Evolutionary conservation across 1,284 basidiomycete species (phyloP), one percentile per base, ranked within the genome.

Genomic region (Pisolithus thermaeus): DNA sequence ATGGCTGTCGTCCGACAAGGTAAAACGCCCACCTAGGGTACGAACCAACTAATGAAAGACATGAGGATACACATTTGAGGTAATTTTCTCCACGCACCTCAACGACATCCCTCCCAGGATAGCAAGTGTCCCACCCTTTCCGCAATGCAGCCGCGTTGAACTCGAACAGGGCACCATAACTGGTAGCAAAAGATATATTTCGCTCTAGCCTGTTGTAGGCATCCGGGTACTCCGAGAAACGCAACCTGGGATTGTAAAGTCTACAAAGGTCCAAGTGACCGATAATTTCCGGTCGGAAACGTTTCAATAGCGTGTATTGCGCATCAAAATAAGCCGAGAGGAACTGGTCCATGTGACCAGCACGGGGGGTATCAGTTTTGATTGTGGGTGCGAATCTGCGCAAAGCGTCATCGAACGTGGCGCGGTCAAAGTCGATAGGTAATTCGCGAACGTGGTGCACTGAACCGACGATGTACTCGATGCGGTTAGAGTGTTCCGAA

Each of bases 1-100:
- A 63, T 99, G 96, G 52, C 94, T 96, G 69, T 99, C 96, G 67
- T 99, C 96, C 2, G 95, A 98, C 18, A 98, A 76, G 20, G 88
- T 83, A 53, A 98, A 78, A 22, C 83, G 79, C 1, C 96, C 96
- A 6, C 78, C 78, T 36, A 75, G 65, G 18, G 73, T 62, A 12
- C 81, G 60, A 53, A 98, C 90, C 16, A 90, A 65, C 90, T 95
- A 56, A n/a, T 27, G 37, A 47, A 43, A 46, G 30, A 37, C 61
- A 63, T 64, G 59, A 66, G 63, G 51, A 57, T 50, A 53, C 12
- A 32, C 35, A 54, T 47, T 49, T 48, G 32, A 50, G 49, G 58
- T 4, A 46, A 57, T 51, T 32, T 48, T 52, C 41, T 42, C n/a
- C 52, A 72, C 80, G 65, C 61, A 89, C 93, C 70, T 84, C 62